A percentile compares a stretch with the other conserved stretches of the same genome.
Conservation (phyloP, 163 green algal genomes). For the Coccomyxa subellipsoidea region DNA sequence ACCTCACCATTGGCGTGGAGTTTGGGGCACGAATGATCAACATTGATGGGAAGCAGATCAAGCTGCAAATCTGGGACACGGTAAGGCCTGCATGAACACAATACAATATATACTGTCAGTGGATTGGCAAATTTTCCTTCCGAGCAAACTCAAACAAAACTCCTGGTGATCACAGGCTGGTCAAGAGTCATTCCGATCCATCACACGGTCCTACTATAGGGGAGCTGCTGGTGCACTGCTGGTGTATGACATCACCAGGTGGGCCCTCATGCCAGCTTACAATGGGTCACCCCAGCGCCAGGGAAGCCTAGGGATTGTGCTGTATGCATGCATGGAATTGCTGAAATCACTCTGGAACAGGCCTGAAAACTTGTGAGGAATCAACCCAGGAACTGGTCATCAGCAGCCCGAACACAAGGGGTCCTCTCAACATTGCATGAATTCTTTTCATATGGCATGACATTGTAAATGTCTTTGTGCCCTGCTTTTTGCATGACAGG, state of each 20-base stretch:
- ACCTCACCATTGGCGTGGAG: slow-evolving; percentile 99
- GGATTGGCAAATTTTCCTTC: too few relatives aligned
- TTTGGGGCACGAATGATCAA: slow-evolving; percentile 99
- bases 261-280: not conserved
- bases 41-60: slow-evolving; percentile 98
- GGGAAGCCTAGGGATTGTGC: too few relatives aligned
- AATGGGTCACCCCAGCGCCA: too few relatives aligned
- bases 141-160: too few relatives aligned
- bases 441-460: too few relatives aligned
- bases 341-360: not conserved
- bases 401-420: too few relatives aligned
- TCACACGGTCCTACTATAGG: slow-evolving; percentile 98
- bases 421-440: too few relatives aligned
- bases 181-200: slow-evolving; percentile 96
- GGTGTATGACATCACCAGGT: slow-evolving; percentile 98
- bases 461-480: not conserved
- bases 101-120: too few relatives aligned
- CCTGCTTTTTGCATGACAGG: slow-evolving; percentile 36
- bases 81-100: slow-evolving; percentile 38
- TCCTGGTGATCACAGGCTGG: slow-evolving; percentile 53
- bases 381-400: not conserved
- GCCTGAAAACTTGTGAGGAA: not conserved
- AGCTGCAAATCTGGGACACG: slow-evolving; percentile 99
- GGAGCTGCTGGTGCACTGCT: slow-evolving; percentile 95
- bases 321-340: not conserved